Percentiles rank a stretch among this genome's conserved stretches.
phyloP scores from a whole-genome alignment of 1,284 basidiomycete species.

The Puccinia polysora region DNA sequence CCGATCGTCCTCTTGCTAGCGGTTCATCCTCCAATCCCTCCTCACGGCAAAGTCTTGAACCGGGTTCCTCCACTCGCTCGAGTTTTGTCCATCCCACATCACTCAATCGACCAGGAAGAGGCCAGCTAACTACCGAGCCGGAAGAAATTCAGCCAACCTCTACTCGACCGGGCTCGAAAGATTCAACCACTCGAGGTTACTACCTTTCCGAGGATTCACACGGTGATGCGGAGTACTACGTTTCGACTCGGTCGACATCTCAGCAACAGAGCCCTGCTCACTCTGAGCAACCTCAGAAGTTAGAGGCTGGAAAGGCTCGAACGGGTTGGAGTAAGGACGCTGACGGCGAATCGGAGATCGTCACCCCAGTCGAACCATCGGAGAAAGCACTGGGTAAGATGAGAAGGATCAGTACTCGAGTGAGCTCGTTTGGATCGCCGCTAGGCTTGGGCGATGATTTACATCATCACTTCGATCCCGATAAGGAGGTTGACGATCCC shows the following conservation, averaged over 20 bases:
- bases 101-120: too few species aligned
- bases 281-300: too few species aligned
- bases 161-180: too few species aligned
- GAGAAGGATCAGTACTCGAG: neutral
- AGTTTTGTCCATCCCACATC: neutral
- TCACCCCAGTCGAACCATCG: constrained; percentile 18
- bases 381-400: constrained; percentile 40
- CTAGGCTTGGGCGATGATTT: neutral
- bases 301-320: too few species aligned
- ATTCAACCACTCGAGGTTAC: too few species aligned
- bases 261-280: too few species aligned
- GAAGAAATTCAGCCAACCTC: too few species aligned
- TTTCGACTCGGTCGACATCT: too few species aligned
- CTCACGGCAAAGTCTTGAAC: neutral
- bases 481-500: neutral
- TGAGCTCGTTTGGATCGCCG: neutral
- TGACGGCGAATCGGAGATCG: neutral
- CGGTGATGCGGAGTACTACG: too few species aligned
- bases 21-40: constrained; percentile 13
- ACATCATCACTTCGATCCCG: neutral
- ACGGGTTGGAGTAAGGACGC: constrained; percentile 2
- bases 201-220: neutral
- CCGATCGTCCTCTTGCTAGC: neutral
- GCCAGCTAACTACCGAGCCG: too few species aligned
- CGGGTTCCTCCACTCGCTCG: neutral